Percentiles rank a stretch among this genome's conserved stretches.
Evolutionary conservation across 306 rosid species (phyloP).

Genomic region (Quillaja saponaria): DNA sequence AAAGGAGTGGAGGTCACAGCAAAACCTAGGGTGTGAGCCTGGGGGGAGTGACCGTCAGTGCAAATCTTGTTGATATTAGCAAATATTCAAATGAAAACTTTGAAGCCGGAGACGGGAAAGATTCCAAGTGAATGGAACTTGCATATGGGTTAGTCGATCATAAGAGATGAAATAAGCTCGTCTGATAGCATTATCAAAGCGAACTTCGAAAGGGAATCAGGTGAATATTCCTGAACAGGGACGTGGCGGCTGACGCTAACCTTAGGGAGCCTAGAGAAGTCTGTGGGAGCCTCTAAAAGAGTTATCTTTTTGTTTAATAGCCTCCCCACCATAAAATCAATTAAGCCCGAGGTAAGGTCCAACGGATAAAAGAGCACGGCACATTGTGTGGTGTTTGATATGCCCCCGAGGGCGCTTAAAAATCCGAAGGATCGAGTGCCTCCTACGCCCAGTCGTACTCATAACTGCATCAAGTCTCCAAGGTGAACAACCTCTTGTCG

Average conservation of each 20-base stretch:
- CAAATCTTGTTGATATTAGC: neutral
- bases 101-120: conserved; percentile 4
- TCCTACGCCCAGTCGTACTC: neutral
- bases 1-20: neutral
- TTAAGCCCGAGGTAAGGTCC: neutral
- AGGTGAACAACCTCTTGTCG: neutral
- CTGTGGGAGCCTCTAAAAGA: neutral
- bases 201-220: neutral
- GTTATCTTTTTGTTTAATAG: neutral
- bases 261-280: too few relatives aligned
- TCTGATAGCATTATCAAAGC: neutral
- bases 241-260: too few relatives aligned
- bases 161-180: neutral
- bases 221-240: neutral
- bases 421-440: neutral
- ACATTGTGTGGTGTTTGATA: neutral
- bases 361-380: neutral
- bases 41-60: neutral
- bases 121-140: neutral
- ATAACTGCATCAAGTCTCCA: conserved; percentile 1
- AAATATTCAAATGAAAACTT: neutral
- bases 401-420: neutral
- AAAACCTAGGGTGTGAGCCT: conserved; percentile 7
- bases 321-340: neutral
- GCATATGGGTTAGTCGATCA: neutral